phyloP scores from a whole-genome alignment of 2,329 filamentous ascomycete species.

The Epichloe bromicola region DNA sequence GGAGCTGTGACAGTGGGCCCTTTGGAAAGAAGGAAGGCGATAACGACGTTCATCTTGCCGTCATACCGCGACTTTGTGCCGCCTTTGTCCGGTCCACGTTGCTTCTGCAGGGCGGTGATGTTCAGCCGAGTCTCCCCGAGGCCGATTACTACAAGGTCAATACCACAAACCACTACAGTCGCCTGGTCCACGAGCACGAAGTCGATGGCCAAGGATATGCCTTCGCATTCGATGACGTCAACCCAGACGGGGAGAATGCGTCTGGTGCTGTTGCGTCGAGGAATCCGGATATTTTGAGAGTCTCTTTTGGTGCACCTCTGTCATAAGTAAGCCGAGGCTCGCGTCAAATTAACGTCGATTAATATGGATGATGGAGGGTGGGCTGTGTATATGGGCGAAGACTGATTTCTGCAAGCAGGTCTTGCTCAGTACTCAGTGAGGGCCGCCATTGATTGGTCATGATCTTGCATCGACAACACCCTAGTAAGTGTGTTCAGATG shows the following conservation, averaged over 20 bases:
- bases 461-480: no score
- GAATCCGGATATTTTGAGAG: constrained; percentile 13
- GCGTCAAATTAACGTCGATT: neutral
- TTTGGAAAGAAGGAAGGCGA: constrained; percentile 26
- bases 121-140: constrained; percentile 27
- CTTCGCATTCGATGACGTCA: constrained; percentile 58
- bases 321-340: neutral
- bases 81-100: constrained; percentile 36
- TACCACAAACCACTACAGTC: constrained; percentile 42
- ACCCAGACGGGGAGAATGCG: constrained; percentile 41
- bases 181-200: constrained; percentile 47
- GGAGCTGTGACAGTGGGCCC: constrained; percentile 36
- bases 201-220: constrained; percentile 48
- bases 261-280: constrained; percentile 20
- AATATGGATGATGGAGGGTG: neutral
- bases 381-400: neutral
- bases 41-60: constrained; percentile 26
- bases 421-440: no score
- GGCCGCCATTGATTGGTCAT: no score
- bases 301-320: constrained; percentile 16
- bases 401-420: no score
- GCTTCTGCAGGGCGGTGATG: constrained; percentile 30
- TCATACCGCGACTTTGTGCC: constrained; percentile 36
- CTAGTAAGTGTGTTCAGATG: no score
- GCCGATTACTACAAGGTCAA: constrained; percentile 30